phyloP scores from a whole-genome alignment of 2,329 filamentous ascomycete genomes.

The Triangularia verruculosa region DNA sequence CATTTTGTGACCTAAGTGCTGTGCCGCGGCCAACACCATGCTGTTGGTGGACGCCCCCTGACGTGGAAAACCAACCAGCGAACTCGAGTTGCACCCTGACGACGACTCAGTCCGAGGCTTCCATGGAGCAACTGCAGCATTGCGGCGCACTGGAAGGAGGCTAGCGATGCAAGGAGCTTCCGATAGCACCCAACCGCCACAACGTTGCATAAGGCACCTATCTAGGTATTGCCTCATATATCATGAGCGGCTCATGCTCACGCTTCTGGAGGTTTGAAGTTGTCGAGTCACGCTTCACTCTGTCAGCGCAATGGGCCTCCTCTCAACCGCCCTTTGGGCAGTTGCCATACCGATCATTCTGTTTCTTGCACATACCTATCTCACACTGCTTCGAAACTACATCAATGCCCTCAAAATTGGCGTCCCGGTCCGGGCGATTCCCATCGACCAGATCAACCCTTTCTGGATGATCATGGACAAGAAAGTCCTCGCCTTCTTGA shows the following conservation, averaged over 20 bases:
- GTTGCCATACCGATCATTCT: not conserved
- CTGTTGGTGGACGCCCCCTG: not conserved
- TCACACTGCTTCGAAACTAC: slow-evolving; percentile 20
- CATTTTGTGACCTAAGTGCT: not conserved
- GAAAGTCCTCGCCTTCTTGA: slow-evolving; percentile 24
- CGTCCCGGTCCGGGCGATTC: slow-evolving; percentile 33
- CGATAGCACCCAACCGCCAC: not conserved
- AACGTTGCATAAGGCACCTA: too few relatives aligned
- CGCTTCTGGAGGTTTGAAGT: not conserved
- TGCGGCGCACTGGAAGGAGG: not conserved
- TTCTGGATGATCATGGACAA: slow-evolving; percentile 33
- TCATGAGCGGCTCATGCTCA: not conserved
- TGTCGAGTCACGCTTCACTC: not conserved
- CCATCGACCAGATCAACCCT: slow-evolving; percentile 32
- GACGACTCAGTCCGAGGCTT: not conserved
- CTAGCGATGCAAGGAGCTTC: not conserved
- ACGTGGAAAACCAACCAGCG: not conserved
- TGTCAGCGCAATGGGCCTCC: not conserved
- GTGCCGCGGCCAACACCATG: not conserved
- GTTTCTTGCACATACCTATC: not conserved
- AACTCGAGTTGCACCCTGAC: not conserved
- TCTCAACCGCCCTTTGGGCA: not conserved
- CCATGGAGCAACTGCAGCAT: not conserved
- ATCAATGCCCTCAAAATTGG: slow-evolving; percentile 30
- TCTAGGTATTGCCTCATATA: not conserved